Evolutionary conservation across 345 rosid species (phyloP), one percentile per base, ranked within the genome.

Genomic region (Rhizophora mangle): DNA sequence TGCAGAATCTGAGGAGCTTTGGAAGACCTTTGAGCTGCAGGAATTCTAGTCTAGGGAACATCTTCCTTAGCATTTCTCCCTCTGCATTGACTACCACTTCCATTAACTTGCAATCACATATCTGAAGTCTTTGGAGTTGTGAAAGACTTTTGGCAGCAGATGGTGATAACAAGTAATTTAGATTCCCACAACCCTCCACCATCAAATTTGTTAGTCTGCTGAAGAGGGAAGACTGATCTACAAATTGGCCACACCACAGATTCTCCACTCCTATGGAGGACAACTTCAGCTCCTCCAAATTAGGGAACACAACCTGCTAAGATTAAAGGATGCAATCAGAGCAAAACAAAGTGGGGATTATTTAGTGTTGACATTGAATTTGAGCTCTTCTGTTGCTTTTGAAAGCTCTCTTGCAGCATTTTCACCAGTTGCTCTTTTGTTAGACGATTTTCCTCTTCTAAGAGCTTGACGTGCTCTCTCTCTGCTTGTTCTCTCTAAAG

Each of bases 291-390:
- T 29, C 22, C 6, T 34, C 3, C 51, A 76, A 57, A 19, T 27
- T 29, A 5, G 69, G 62, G 27, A 36, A 34, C 29, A n/a, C 8
- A 72, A 76, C 22, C 74, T 70, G 74, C 52, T 43, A 10, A 11
- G 16, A 11, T 10, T 43, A 43, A 43, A 13, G 47, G 21, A 43
- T 43, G 47, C 47, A 11, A 43, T 43, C 47, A 43, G 47, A 43
- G 47, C 16, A 43, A 43, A 43, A 43, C 13, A 43, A 10, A 43
- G 47, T 43, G 2, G 47, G 4, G 16, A 11, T 43, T 10, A 11
- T 43, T 11, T 43, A 43, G 4, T 43, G 0, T 4, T 43, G 16
- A 43, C 0, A 43, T 11, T 10, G 47, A 10, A 11, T 10, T 43
- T 11, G 47, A 37, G 46, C 8, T 34, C 1, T 34, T 34, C 8